phyloP scores from a whole-genome alignment of 2,329 filamentous ascomycete genomes.

The Cercospora citrullina region DNA sequence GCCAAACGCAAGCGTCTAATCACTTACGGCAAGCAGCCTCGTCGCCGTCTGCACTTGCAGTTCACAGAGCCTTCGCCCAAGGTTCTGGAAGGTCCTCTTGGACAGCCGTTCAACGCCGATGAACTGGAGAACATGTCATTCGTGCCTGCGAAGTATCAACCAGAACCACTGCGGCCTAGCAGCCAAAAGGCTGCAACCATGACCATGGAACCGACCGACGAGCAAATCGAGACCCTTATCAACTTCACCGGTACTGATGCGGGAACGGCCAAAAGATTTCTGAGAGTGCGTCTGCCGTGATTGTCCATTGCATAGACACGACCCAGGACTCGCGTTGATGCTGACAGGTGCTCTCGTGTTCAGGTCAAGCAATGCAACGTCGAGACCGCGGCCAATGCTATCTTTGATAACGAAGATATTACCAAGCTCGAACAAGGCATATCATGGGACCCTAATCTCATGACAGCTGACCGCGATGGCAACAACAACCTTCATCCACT shows the following conservation, averaged over 20 bases:
- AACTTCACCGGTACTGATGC: conserved; percentile 24
- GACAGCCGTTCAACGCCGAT: conserved; percentile 2
- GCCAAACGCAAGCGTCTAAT: conserved; percentile 5
- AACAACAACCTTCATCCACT: conserved; percentile 35
- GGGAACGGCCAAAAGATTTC: conserved; percentile 32
- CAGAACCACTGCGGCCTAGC: conserved; percentile 19
- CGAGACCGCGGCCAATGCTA: conserved; percentile 33
- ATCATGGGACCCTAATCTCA: conserved; percentile 36
- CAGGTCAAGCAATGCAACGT: conserved; percentile 38
- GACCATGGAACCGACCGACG: conserved; percentile 31
- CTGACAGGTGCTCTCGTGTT: conserved; percentile 2
- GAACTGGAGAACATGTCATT: conserved; percentile 23
- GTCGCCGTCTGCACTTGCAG: not conserved
- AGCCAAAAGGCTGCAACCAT: conserved; percentile 33
- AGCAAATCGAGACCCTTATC: conserved; percentile 30
- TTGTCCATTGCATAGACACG: not conserved
- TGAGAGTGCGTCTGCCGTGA: conserved; percentile 30
- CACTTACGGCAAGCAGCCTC: conserved; percentile 4
- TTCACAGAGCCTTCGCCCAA: not conserved
- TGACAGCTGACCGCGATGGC: conserved; percentile 35
- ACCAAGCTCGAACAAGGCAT: conserved; percentile 27
- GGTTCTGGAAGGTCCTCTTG: not conserved
- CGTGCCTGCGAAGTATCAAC: conserved; percentile 19
- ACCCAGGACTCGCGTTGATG: not conserved
- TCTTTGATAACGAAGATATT: conserved; percentile 38